Percentiles rank a stretch among this genome's conserved stretches.
Evolutionary conservation across 805 yeast species (phyloP).

Genomic region (Starmerella asiatica): DNA sequence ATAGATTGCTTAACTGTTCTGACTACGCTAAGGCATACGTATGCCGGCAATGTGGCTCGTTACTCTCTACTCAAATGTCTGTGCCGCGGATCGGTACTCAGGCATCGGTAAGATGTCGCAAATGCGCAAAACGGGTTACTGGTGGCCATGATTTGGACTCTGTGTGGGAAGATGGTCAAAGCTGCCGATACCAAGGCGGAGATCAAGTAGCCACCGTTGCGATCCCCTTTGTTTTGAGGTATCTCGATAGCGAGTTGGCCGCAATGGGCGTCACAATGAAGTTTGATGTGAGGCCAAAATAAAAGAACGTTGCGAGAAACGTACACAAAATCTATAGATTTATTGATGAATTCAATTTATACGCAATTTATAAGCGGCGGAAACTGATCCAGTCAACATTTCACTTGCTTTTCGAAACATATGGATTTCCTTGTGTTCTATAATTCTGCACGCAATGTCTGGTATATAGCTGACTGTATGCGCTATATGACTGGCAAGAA

Average conservation of each 20-base stretch:
- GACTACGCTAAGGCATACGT: constrained; percentile 86
- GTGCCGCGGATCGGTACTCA: constrained; percentile 82
- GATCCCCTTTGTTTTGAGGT: constrained; percentile 89
- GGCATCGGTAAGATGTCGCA: constrained; percentile 72
- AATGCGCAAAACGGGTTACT: constrained; percentile 63
- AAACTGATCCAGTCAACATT: too few relatives aligned
- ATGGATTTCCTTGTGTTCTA: too few relatives aligned
- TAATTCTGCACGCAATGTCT: too few relatives aligned
- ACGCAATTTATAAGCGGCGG: too few relatives aligned
- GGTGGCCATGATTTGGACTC: constrained; percentile 33
- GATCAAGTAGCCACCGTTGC: constrained; percentile 89
- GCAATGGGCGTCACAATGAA: constrained; percentile 96
- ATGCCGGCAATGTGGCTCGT: constrained; percentile 87
- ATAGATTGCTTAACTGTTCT: constrained; percentile 84
- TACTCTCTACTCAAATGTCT: constrained; percentile 75
- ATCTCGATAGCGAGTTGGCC: constrained; percentile 83
- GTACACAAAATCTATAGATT: too few relatives aligned
- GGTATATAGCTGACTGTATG: too few relatives aligned
- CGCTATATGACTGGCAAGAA: too few relatives aligned
- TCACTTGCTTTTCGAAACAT: too few relatives aligned
- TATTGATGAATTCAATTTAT: too few relatives aligned
- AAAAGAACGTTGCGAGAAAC: neutral
- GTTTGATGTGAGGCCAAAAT: constrained; percentile 58
- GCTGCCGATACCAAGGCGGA: constrained; percentile 84
- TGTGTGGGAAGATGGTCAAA: constrained; percentile 96